Evolutionary conservation across 495 filamentous ascomycete genomes (phyloP).

Genomic region (Viridothelium virens): DNA sequence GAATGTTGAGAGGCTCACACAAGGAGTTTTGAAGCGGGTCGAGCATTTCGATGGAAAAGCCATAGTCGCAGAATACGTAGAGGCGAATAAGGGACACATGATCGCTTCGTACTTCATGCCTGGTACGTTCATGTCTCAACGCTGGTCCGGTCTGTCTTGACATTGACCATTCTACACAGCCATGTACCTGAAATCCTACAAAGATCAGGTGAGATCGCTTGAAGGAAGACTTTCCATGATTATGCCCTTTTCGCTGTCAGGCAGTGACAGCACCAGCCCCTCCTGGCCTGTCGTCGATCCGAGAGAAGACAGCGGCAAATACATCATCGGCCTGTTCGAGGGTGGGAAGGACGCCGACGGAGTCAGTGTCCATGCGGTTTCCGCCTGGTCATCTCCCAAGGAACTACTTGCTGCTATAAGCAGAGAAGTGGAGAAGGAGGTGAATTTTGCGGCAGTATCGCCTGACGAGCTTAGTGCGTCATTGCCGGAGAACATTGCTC

Average conservation of each 20-base stretch:
- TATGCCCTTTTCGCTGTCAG: slow-evolving; percentile 16
- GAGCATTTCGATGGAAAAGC: slow-evolving; percentile 59
- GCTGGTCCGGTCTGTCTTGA: neutral
- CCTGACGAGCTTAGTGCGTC: neutral
- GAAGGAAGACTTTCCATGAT: slow-evolving; percentile 13
- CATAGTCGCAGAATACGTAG: slow-evolving; percentile 50
- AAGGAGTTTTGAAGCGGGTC: slow-evolving; percentile 45
- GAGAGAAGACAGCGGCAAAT: slow-evolving; percentile 18
- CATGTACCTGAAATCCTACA: slow-evolving; percentile 12
- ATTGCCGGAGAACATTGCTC: slow-evolving; percentile 14
- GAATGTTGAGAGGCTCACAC: slow-evolving; percentile 34
- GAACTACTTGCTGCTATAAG: slow-evolving; percentile 17
- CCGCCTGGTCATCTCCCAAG: slow-evolving; percentile 20
- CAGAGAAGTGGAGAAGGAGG: slow-evolving; percentile 15
- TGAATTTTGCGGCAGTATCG: slow-evolving; percentile 18
- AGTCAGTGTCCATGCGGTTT: slow-evolving; percentile 18
- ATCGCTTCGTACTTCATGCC: slow-evolving; percentile 21
- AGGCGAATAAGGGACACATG: slow-evolving; percentile 23
- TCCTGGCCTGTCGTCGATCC: slow-evolving; percentile 19
- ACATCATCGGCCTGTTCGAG: slow-evolving; percentile 23
- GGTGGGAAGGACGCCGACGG: slow-evolving; percentile 20
- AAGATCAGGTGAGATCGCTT: neutral
- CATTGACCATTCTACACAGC: slow-evolving; percentile 1
- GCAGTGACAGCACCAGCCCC: slow-evolving; percentile 4
- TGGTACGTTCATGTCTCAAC: slow-evolving; percentile 9